phyloP scores from a whole-genome alignment of 352 stramenopile genomes.

The Pythium aristosporum region DNA sequence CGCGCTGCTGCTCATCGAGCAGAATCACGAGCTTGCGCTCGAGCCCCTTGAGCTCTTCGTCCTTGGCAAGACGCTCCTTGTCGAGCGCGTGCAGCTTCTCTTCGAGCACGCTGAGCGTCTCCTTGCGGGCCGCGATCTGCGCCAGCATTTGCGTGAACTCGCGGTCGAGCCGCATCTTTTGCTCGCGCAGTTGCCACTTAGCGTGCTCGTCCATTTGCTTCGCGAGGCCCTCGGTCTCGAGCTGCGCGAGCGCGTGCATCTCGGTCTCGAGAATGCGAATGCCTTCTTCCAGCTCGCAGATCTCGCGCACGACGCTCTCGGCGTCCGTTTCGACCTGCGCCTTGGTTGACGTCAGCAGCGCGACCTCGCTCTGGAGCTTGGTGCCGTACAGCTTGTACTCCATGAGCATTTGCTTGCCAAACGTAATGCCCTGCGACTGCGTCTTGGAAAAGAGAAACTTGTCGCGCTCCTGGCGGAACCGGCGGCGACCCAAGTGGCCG shows the following conservation, averaged over 20 bases:
- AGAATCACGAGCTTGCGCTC: slow-evolving; percentile 94
- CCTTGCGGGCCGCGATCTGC: slow-evolving; percentile 92
- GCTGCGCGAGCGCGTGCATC: slow-evolving; percentile 90
- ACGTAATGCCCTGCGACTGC: slow-evolving; percentile 93
- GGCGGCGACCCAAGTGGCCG: slow-evolving; percentile 79
- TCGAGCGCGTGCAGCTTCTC: slow-evolving; percentile 87
- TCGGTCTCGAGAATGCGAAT: slow-evolving; percentile 90
- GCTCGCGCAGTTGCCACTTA: slow-evolving; percentile 86
- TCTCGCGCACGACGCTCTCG: slow-evolving; percentile 89
- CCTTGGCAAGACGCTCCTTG: slow-evolving; percentile 85
- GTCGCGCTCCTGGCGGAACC: slow-evolving; percentile 85
- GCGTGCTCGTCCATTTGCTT: slow-evolving; percentile 83
- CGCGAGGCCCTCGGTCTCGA: slow-evolving; percentile 86
- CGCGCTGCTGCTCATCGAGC: slow-evolving; percentile 93
- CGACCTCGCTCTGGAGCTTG: slow-evolving; percentile 93
- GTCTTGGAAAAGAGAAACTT: slow-evolving; percentile 94
- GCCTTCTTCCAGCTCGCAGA: slow-evolving; percentile 93
- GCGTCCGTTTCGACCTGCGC: slow-evolving; percentile 85
- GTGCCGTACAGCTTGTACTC: slow-evolving; percentile 96
- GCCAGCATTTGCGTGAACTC: slow-evolving; percentile 94
- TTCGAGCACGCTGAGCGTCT: slow-evolving; percentile 84
- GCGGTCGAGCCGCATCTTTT: slow-evolving; percentile 93
- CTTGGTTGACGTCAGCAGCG: slow-evolving; percentile 90
- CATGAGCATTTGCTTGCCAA: slow-evolving; percentile 95
- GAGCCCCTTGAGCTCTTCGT: slow-evolving; percentile 91